Percentiles rank a stretch among this genome's conserved stretches.
Conservation (phyloP, 169 alveolate genomes). For the Blepharisma undulans region DNA sequence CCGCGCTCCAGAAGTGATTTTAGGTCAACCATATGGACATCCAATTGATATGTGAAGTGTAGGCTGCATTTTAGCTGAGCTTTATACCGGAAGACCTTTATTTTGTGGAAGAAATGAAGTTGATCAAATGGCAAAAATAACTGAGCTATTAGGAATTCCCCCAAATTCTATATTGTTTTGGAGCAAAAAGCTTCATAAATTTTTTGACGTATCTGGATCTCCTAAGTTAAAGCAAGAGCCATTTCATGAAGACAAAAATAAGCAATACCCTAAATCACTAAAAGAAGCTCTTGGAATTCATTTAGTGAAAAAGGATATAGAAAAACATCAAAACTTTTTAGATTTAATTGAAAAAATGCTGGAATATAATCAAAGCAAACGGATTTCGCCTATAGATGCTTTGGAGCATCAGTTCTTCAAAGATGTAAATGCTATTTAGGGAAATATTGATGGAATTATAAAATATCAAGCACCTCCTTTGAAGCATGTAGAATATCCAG, state of each 20-base stretch:
- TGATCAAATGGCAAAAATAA: constrained; percentile 71
- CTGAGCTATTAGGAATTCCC: constrained; percentile 77
- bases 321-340: constrained; percentile 31
- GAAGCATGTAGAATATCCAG: not conserved
- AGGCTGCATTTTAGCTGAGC: constrained; percentile 76
- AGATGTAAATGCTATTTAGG: not conserved
- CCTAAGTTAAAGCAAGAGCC: not conserved
- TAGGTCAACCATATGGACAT: constrained; percentile 55
- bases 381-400: constrained; percentile 86
- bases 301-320: not conserved
- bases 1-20: constrained; percentile 78
- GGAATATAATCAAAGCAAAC: constrained; percentile 73
- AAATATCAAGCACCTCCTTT: not conserved
- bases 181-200: not conserved
- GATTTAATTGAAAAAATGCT: constrained; percentile 83
- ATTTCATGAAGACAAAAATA: not conserved
- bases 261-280: not conserved
- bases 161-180: constrained; percentile 45
- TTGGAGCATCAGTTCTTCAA: constrained; percentile 71
- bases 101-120: constrained; percentile 73
- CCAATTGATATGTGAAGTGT: constrained; percentile 80
- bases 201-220: not conserved
- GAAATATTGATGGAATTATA: not conserved
- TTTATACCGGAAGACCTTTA: constrained; percentile 66
- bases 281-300: not conserved